Evolutionary conservation across 2,329 filamentous ascomycete genomes (phyloP).

Genomic region (Fusarium subglutinans): DNA sequence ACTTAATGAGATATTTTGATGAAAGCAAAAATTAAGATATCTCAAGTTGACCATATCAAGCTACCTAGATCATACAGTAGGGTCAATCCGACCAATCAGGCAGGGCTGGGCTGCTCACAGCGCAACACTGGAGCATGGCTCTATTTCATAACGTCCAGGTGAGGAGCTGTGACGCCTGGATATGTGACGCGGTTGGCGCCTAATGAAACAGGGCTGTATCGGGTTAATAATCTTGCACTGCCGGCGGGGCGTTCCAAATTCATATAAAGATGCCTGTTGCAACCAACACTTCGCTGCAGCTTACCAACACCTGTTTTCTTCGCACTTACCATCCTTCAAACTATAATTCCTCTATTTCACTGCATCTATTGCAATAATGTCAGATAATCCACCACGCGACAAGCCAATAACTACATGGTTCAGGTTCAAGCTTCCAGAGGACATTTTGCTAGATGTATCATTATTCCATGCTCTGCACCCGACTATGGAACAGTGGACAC

Average conservation of each 20-base stretch:
- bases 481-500: accelerated
- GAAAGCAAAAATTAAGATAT: no score
- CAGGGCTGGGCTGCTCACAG: no score
- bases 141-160: no score
- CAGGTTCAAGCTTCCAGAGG: not conserved
- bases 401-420: not conserved
- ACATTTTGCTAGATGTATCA: not conserved
- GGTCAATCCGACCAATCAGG: no score
- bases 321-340: not conserved
- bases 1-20: no score
- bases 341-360: not conserved
- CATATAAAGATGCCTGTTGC: not conserved
- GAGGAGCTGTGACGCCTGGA: no score
- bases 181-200: no score
- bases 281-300: not conserved
- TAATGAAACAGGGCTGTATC: not conserved
- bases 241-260: not conserved
- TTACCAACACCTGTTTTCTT: not conserved
- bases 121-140: no score
- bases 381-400: accelerated
- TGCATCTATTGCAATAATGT: not conserved
- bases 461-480: not conserved
- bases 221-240: not conserved
- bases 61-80: no score
- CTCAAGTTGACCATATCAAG: no score